These are phyloP conservation scores for Penicillium sp. DNA, from an alignment of 2,329 filamentous ascomycete genomes.

Conservation along the genomic window DNA sequence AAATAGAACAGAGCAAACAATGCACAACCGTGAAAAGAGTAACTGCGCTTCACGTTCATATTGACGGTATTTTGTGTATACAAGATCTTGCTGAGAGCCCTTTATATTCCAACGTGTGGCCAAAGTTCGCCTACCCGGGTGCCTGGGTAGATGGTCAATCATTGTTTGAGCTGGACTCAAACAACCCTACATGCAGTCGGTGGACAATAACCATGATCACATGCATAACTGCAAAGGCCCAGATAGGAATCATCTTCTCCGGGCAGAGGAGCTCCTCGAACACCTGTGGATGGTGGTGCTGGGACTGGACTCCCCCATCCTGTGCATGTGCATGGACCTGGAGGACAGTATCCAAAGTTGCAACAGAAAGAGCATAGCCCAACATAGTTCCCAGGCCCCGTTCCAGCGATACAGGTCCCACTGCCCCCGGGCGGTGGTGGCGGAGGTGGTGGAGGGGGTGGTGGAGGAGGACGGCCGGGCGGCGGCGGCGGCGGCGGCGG, in stretches of 20 bases:
- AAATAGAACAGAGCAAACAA: no score
- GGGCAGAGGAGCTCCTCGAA: constrained; percentile 20
- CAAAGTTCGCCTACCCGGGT: no score
- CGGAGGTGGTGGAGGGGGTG: not conserved
- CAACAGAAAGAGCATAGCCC: constrained; percentile 35
- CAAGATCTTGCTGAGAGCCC: no score
- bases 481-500: not conserved
- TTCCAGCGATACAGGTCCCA: constrained; percentile 27
- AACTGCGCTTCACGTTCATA: no score
- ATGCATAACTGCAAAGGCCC: constrained; percentile 51
- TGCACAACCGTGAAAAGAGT: no score
- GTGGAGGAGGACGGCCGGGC: constrained; percentile 1
- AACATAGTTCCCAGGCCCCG: constrained; percentile 30
- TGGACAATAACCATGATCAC: constrained; percentile 51
- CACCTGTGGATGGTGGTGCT: constrained; percentile 25
- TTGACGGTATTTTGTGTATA: no score
- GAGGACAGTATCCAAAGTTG: constrained; percentile 33
- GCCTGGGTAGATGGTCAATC: no score
- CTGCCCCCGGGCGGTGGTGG: not conserved
- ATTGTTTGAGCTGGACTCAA: not conserved
- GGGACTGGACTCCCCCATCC: constrained; percentile 22
- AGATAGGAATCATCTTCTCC: constrained; percentile 39
- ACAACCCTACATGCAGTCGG: constrained; percentile 22
- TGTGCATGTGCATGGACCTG: constrained; percentile 34
- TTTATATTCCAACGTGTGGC: no score